Evolutionary conservation across 306 rosid species (phyloP).

Genomic region (Calophaca sinica): DNA sequence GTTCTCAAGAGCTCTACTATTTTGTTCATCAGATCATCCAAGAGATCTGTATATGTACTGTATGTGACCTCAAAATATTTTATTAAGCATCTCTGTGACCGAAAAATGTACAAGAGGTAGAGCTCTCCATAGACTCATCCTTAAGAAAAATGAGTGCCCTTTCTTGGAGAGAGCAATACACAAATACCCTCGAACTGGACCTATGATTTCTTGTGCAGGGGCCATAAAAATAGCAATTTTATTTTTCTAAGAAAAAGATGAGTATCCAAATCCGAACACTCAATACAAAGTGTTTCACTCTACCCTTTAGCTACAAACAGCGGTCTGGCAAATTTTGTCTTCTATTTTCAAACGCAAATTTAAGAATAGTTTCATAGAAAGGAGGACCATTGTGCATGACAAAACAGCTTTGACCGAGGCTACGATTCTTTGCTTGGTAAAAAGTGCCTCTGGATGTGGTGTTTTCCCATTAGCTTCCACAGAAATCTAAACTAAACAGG

Average conservation of each 20-base stretch:
- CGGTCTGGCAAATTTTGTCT: conserved; percentile 3
- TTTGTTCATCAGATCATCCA: conserved; percentile 29
- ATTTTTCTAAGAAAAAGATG: conserved; percentile 10
- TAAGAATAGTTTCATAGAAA: conserved; percentile 2
- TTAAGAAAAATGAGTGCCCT: conserved; percentile 8
- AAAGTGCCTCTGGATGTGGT: neutral
- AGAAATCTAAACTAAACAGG: neutral
- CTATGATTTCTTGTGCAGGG: conserved; percentile 8
- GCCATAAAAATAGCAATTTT: neutral
- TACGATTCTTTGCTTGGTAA: neutral
- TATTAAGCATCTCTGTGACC: neutral
- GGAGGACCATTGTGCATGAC: neutral
- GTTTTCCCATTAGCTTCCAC: neutral
- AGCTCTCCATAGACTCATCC: conserved; percentile 18
- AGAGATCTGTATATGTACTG: conserved; percentile 9
- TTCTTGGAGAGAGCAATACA: neutral
- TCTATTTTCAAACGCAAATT: conserved; percentile 19
- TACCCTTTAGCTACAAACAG: conserved; percentile 28
- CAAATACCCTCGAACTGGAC: conserved; percentile 8
- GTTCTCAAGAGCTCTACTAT: conserved; percentile 23
- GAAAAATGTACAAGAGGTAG: neutral
- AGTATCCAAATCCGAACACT: conserved; percentile 29
- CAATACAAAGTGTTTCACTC: conserved; percentile 26
- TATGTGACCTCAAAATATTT: neutral
- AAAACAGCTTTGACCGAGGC: neutral